Percentiles rank a stretch among this genome's conserved stretches.
Evolutionary conservation across 164 flowering plant species (phyloP).

Genomic region (Piper betle): DNA sequence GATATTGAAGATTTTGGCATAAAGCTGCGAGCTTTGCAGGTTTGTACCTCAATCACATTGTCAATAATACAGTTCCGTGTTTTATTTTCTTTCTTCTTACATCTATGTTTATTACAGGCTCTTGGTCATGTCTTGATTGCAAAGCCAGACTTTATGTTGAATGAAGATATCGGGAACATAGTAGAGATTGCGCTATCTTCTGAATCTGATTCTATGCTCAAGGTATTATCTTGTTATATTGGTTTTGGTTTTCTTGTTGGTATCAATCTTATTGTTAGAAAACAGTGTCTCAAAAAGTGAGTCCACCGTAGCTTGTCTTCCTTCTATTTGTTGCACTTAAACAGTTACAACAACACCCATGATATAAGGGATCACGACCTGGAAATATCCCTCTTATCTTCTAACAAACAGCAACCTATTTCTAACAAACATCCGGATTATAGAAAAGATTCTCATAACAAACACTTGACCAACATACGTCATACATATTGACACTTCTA

Average conservation of each 20-base stretch:
- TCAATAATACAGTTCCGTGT: not conserved
- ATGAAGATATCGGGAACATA: conserved; percentile 61
- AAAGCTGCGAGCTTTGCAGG: conserved; percentile 87
- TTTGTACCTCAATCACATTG: conserved; percentile 2
- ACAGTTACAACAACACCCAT: too few species aligned
- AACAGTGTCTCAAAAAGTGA: too few species aligned
- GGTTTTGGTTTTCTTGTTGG: not conserved
- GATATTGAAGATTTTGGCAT: conserved; percentile 53
- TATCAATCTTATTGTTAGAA: not conserved
- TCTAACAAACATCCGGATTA: too few species aligned
- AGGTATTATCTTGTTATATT: conserved; percentile 31
- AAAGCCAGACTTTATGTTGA: conserved; percentile 85
- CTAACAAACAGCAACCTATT: too few species aligned
- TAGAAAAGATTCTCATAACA: too few species aligned
- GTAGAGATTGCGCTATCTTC: conserved; percentile 63
- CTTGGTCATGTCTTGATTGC: conserved; percentile 81
- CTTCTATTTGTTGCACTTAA: too few species aligned
- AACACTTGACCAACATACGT: too few species aligned
- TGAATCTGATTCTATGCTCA: conserved; percentile 52
- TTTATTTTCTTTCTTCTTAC: not conserved
- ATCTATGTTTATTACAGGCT: conserved; percentile 33
- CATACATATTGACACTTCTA: too few species aligned
- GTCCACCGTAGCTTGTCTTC: too few species aligned
- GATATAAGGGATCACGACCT: too few species aligned
- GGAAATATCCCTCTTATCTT: too few species aligned